Conservation (phyloP, 2,329 filamentous ascomycete species). For the Gnomoniopsis smithogilvyi region DNA sequence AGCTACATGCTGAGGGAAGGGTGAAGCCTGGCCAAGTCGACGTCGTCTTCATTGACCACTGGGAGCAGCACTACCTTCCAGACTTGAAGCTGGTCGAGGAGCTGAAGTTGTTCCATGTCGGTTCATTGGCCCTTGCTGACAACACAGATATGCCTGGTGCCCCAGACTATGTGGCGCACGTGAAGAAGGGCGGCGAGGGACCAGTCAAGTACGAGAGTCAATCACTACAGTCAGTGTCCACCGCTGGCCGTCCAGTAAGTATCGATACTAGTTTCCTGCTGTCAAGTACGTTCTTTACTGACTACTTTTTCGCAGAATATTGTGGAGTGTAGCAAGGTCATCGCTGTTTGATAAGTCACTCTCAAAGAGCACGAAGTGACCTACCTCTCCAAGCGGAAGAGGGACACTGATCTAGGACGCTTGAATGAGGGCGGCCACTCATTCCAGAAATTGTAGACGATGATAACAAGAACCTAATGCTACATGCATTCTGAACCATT, state of each 20-base stretch:
- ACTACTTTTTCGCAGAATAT: background rate
- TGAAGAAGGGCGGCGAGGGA: slow-evolving; percentile 25
- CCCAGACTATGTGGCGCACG: slow-evolving; percentile 39
- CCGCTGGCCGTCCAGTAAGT: slow-evolving; percentile 6
- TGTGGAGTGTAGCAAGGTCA: background rate
- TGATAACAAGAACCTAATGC: background rate
- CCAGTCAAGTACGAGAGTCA: slow-evolving; percentile 25
- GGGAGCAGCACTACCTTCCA: slow-evolving; percentile 32
- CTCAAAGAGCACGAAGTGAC: no score
- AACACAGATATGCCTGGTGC: slow-evolving; percentile 41
- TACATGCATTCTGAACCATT: no score
- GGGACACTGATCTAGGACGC: no score
- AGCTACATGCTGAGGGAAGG: slow-evolving; percentile 25
- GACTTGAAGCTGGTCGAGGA: slow-evolving; percentile 33
- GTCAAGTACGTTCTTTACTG: background rate
- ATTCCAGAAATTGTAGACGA: no score
- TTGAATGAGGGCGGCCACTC: background rate
- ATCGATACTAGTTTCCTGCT: background rate
- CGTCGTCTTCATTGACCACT: slow-evolving; percentile 35
- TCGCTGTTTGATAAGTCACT: background rate
- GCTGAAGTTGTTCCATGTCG: slow-evolving; percentile 28
- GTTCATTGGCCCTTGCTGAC: slow-evolving; percentile 37
- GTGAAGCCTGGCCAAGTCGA: slow-evolving; percentile 27
- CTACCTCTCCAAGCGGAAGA: no score
- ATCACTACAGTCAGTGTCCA: slow-evolving; percentile 8